phyloP scores from a whole-genome alignment of 1,284 basidiomycete genomes.

The Ceratobasidium sp. region DNA sequence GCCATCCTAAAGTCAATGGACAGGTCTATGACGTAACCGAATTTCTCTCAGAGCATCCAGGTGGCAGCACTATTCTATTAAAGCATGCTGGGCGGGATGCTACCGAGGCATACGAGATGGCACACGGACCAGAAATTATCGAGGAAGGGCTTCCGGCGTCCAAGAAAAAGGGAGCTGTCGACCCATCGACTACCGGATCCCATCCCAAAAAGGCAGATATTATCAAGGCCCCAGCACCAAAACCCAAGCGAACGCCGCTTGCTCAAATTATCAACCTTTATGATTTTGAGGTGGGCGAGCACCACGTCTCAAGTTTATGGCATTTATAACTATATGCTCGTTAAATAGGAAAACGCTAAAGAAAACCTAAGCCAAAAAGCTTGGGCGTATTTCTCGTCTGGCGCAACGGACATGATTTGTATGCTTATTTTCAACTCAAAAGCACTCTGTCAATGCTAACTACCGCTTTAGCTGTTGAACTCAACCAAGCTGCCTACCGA shows the following conservation, averaged over 20 bases:
- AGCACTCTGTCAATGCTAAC: neutral
- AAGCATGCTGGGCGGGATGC: slow-evolving; percentile 58
- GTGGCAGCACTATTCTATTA: slow-evolving; percentile 57
- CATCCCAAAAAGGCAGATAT: slow-evolving; percentile 57
- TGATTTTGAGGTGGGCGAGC: slow-evolving; percentile 75
- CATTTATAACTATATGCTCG: neutral
- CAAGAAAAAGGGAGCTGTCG: slow-evolving; percentile 78
- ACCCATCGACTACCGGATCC: slow-evolving; percentile 62
- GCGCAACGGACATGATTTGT: slow-evolving; percentile 46
- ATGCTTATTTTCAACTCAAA: neutral
- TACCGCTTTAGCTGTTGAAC: slow-evolving; percentile 34
- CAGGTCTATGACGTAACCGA: slow-evolving; percentile 54
- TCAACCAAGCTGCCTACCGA: slow-evolving; percentile 43
- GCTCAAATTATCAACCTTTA: slow-evolving; percentile 73
- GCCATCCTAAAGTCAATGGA: slow-evolving; percentile 35
- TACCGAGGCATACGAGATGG: slow-evolving; percentile 70
- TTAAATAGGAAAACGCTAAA: slow-evolving; percentile 36
- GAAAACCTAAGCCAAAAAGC: slow-evolving; percentile 45
- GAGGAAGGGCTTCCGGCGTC: slow-evolving; percentile 71
- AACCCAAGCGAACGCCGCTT: slow-evolving; percentile 70
- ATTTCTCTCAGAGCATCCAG: slow-evolving; percentile 58
- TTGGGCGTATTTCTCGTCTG: slow-evolving; percentile 47
- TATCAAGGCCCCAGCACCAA: slow-evolving; percentile 67
- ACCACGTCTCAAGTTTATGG: too few species aligned
- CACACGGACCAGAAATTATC: slow-evolving; percentile 78